phyloP scores from a whole-genome alignment of 2,329 filamentous ascomycete genomes.

The Curvularia spicifera region DNA sequence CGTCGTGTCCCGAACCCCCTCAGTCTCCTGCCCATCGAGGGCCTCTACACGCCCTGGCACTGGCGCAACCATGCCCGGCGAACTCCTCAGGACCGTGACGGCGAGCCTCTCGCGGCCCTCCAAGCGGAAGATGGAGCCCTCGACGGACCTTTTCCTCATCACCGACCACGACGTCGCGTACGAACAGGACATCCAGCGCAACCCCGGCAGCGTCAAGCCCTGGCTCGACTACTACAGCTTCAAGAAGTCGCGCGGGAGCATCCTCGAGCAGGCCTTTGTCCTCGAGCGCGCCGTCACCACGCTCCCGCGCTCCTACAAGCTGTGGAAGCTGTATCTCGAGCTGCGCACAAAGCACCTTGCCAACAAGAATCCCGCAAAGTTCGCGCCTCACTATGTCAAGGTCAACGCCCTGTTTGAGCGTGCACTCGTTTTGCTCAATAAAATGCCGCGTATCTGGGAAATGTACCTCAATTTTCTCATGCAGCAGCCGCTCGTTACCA shows the following conservation, averaged over 20 bases:
- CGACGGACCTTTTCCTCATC: slow-evolving; percentile 57
- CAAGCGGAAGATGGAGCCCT: slow-evolving; percentile 47
- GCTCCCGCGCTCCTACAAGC: slow-evolving; percentile 92
- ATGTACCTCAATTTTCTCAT: slow-evolving; percentile 93
- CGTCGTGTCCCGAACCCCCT: slow-evolving; percentile 27
- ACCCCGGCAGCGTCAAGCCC: slow-evolving; percentile 84
- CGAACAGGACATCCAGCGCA: slow-evolving; percentile 92
- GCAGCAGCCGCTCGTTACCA: slow-evolving; percentile 88
- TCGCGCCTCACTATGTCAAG: slow-evolving; percentile 83
- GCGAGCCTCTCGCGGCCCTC: slow-evolving; percentile 43
- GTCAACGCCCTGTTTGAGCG: slow-evolving; percentile 95
- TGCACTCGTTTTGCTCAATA: slow-evolving; percentile 91
- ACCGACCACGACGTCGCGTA: slow-evolving; percentile 90
- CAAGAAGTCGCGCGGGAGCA: slow-evolving; percentile 84
- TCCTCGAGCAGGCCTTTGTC: slow-evolving; percentile 83
- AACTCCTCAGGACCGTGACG: slow-evolving; percentile 50
- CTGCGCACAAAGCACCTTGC: slow-evolving; percentile 82
- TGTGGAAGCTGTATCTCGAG: slow-evolving; percentile 96
- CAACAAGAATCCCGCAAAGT: slow-evolving; percentile 81
- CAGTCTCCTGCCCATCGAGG: slow-evolving; percentile 40
- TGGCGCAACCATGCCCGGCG: slow-evolving; percentile 53
- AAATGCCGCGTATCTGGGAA: slow-evolving; percentile 99
- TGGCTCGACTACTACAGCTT: slow-evolving; percentile 95
- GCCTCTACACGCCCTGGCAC: slow-evolving; percentile 36
- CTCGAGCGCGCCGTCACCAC: slow-evolving; percentile 91